Conservation (phyloP, 352 stramenopile species). For the Pelagophyceae sp. region DNA sequence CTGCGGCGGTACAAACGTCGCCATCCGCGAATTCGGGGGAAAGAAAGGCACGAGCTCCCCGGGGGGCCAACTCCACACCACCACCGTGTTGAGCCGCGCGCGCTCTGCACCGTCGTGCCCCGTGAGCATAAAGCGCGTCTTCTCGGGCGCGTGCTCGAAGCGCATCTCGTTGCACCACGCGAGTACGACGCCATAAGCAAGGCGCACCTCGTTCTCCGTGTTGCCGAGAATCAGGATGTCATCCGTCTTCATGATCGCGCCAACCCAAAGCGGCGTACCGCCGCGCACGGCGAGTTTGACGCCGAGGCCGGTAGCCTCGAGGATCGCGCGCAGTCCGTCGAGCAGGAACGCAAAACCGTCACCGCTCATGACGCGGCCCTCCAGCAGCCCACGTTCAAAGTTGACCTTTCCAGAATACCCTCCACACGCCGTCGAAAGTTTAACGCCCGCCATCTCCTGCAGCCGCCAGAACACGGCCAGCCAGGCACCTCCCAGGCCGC, state of each 20-base stretch:
- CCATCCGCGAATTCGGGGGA: not conserved
- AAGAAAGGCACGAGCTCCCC: not conserved
- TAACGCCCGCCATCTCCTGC: not conserved
- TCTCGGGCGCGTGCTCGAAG: not conserved
- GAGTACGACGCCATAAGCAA: not conserved
- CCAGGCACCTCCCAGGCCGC: too few relatives aligned
- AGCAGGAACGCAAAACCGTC: not conserved
- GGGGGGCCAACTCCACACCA: not conserved
- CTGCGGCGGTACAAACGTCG: not conserved
- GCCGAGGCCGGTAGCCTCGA: not conserved
- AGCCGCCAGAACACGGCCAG: not conserved
- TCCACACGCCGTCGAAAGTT: not conserved
- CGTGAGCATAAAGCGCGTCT: not conserved
- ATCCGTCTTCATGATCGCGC: not conserved
- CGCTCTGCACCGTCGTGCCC: not conserved
- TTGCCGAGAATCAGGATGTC: not conserved
- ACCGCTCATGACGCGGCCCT: not conserved
- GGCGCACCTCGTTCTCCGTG: not conserved
- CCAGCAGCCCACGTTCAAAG: not conserved
- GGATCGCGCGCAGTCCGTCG: not conserved
- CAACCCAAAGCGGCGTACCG: not conserved
- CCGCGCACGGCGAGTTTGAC: not conserved
- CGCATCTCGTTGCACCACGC: not conserved
- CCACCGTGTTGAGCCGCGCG: too few relatives aligned
- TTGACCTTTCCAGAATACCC: not conserved